Evolutionary conservation across 768 basidiomycete genomes (phyloP), one percentile per base, ranked within the genome.

Genomic region (Trametes elegans): DNA sequence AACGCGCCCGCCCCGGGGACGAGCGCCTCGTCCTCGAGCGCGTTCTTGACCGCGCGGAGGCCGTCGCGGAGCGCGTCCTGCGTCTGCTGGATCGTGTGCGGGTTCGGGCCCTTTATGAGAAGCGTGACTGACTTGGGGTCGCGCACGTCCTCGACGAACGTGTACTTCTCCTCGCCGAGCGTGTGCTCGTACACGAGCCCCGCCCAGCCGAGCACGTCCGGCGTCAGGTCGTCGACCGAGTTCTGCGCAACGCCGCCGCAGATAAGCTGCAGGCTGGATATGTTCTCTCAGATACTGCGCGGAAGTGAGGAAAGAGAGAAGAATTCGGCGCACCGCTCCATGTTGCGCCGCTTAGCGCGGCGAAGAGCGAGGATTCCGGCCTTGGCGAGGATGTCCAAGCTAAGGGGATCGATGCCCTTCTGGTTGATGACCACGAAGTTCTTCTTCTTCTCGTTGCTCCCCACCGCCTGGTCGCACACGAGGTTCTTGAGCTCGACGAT

Each of bases 121-220:
- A 99, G 79, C 5, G 97, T 98, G 49, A 98, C 97, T 53, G 86
- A 88, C 79, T 91, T 95, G 26, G 97, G 96, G 57, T 88, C 83
- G 73, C 88, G 92, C 71, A 98, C 96, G 60, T 99, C 91, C 72
- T 98, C 97, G 51, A 99, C 78, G 68, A 98, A 98, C 0, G 97
- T 99, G 72, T 81, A 99, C 69, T 98, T 99, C 68, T 99, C 97
- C 74, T 99, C 97, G 61, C 97, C 97, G 28, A 99, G 82, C 18
- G 95, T 98, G 73, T 98, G 94, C 73, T 99, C 97, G 75, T 99
- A 99, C 27, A 99, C 93, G 58, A 98, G 84, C 8, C 97, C 97
- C 36, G 97, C 97, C 89, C 92, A 97, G 28, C 97, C 97, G 45
- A 99, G 85, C 29, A 93, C 79, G 49, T 88, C 87, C 13, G 96